phyloP scores from a whole-genome alignment of 208 protist species.

The Trichomonas gallinae region DNA sequence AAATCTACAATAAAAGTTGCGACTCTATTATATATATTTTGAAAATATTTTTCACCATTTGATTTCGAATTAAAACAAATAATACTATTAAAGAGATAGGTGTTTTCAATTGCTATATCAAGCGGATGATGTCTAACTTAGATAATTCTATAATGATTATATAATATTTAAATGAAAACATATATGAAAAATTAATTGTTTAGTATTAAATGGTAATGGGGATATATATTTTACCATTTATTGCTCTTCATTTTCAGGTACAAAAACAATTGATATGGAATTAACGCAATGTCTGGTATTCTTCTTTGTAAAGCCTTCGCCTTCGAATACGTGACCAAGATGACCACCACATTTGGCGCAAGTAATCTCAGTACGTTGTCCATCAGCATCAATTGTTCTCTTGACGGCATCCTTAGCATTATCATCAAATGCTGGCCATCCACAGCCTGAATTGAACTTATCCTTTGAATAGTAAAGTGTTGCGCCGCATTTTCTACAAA shows the following conservation, averaged over 20 bases:
- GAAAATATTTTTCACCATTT: no score
- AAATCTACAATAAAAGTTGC: no score
- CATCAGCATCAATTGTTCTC: not conserved
- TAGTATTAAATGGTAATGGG: not conserved
- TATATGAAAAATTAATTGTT: not conserved
- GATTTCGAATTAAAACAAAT: no score
- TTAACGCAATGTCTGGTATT: not conserved
- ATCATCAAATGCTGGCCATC: conserved; percentile 24
- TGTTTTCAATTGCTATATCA: not conserved
- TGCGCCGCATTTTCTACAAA: not conserved
- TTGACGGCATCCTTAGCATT: not conserved
- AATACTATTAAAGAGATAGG: no score
- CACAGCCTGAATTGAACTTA: conserved; percentile 1
- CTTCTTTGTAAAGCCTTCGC: not conserved
- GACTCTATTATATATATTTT: no score
- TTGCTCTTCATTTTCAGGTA: not conserved
- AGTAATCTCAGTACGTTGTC: not conserved
- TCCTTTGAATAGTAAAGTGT: not conserved
- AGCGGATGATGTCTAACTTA: not conserved
- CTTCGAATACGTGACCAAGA: conserved; percentile 20
- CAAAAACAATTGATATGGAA: conserved; percentile 16
- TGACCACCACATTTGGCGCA: conserved; percentile 12
- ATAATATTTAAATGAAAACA: not conserved
- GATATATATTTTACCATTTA: not conserved
- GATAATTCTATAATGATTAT: not conserved